Evolutionary conservation across 192 early-diverging fungal species (phyloP), one percentile per base, ranked within the genome.

Genomic region (Coemansia guatemalensis): DNA sequence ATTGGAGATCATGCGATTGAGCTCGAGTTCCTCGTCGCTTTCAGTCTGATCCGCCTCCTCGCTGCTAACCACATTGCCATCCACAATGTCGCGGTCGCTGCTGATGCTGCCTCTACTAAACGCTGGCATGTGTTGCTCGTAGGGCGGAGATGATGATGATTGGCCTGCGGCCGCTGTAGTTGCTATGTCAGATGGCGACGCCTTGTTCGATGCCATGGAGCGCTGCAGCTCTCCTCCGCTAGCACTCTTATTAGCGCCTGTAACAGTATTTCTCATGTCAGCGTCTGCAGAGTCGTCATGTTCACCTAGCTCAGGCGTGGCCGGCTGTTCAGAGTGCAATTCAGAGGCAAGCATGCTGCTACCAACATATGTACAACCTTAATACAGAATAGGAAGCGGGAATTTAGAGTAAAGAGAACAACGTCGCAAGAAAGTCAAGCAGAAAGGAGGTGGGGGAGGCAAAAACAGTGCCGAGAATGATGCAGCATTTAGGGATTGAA

Each of bases 261-360:
- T 88, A 73, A 85, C 71, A 65, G 83, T 85, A 65, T 95, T 95
- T 53, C 84, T 85, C 58, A 87, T 92, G 73, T 97, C 89, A 60
- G 97, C 94, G 65, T 94, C 92, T 62, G 83, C 94, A 73, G 97
- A 82, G 90, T 94, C 97, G 88, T 39, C 35, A 39, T 39, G 63
- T 48, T 21, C 32, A 17, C 8, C 30, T 50, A 35, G 21, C 4
- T 48, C 53, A 20, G 56, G 41, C 53, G 39, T 24, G 20, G 30
- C 57, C 29, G 56, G 8, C 56, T 30, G 65, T 51, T 49, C 56
- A 25, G 32, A 17, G 32, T 59, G 30, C 35, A 59, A 57, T 59
- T 33, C 65, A 20, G 65, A 53, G 29, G 30, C 32, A 26, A 35
- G 48, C 65, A 67, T 67, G 35, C 25, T 57, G 11, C 27, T 65